Percentiles rank a stretch among this genome's conserved stretches.
These are phyloP conservation scores for Schwanniomyces sp. DNA, from an alignment of 805 yeast genomes.

Conservation along the genomic window DNA sequence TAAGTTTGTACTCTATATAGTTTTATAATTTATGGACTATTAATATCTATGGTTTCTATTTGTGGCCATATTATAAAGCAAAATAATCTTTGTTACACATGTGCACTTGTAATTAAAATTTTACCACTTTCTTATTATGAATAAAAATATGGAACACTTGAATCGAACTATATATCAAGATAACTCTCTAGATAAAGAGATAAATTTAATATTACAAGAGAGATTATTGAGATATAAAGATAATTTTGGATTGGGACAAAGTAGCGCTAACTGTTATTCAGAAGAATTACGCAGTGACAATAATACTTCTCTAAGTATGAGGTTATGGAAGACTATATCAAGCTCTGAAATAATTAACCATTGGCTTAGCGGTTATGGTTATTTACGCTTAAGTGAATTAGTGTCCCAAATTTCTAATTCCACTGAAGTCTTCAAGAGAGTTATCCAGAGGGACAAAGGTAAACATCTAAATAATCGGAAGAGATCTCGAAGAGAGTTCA, in stretches of 20 bases:
- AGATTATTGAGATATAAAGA: not conserved
- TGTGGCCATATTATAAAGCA: not conserved
- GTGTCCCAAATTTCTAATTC: not conserved
- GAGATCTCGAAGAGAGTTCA: not conserved
- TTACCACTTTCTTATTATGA: too few species aligned
- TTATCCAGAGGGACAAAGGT: not conserved
- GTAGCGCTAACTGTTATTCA: not conserved
- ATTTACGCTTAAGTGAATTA: not conserved
- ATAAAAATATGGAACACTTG: not conserved
- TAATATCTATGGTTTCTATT: not conserved
- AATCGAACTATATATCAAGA: not conserved
- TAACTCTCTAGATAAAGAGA: not conserved
- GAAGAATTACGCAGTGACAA: not conserved
- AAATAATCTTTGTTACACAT: too few species aligned
- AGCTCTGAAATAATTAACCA: not conserved
- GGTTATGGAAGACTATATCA: not conserved
- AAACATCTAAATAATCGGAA: not conserved
- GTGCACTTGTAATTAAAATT: too few species aligned
- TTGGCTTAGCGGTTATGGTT: not conserved
- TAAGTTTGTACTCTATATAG: not conserved
- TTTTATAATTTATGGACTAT: not conserved
- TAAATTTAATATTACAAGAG: conserved; percentile 1
- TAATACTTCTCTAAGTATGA: not conserved
- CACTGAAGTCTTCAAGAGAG: not conserved
- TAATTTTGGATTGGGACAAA: not conserved